Percentiles rank a stretch among this genome's conserved stretches.
Conservation (phyloP, 2,329 filamentous ascomycete genomes). For the Colletotrichum destructivum region DNA sequence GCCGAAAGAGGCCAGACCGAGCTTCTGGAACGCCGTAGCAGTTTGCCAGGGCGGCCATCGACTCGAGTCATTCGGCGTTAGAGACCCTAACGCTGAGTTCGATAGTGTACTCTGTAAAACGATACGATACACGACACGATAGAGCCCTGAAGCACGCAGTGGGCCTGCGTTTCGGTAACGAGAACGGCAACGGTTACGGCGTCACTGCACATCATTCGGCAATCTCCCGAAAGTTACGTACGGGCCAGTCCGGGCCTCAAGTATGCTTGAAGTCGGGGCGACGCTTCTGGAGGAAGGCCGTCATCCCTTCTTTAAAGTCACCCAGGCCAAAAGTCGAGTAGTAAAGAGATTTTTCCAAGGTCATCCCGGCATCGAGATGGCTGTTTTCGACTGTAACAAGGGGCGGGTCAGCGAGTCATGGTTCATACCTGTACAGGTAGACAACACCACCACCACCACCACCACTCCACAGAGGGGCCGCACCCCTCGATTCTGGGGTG, state of each 20-base stretch:
- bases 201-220: background rate
- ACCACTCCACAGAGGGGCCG: no score
- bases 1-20: background rate
- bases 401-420: constrained; percentile 41
- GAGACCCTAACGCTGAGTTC: background rate
- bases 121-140: no score
- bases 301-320: constrained; percentile 59
- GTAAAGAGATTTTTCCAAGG: constrained; percentile 53
- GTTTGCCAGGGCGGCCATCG: background rate
- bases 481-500: constrained; percentile 15
- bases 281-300: constrained; percentile 59
- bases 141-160: background rate
- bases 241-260: constrained; percentile 23
- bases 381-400: constrained; percentile 56
- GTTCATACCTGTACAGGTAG: no score
- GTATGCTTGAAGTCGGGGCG: constrained; percentile 47
- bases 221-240: constrained; percentile 23
- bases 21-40: background rate
- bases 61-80: background rate
- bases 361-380: constrained; percentile 57
- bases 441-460: background rate
- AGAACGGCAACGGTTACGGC: no score
- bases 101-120: no score
- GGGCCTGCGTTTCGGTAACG: no score
- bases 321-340: constrained; percentile 55